Evolutionary conservation across 495 filamentous ascomycete genomes (phyloP), one percentile per base, ranked within the genome.

Genomic region (Aspergillus kassunensis): DNA sequence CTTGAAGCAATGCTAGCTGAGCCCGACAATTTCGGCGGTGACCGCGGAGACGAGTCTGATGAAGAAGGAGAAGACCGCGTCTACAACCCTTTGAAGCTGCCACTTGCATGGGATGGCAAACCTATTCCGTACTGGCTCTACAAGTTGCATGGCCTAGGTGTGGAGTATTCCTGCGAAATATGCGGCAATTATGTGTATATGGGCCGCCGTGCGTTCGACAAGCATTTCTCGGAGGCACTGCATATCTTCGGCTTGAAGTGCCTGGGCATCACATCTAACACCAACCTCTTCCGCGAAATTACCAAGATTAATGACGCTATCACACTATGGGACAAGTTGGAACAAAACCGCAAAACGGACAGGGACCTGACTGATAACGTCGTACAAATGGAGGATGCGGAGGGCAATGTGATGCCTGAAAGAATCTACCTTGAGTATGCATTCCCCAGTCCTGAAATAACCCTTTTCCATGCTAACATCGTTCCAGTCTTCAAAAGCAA

Each of bases 81-180:
- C 53, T 96, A 97, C 78, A 98, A 98, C 65, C 93, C 93, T 1
- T 79, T 97, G 53, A 98, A 98, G 60, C 76, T 98, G 7, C 93
- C 93, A 6, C 76, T 97, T 15, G 91, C 89, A 4, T 98, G 93
- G 93, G 93, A 98, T 59, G 92, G 95, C 30, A 97, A 97, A 64
- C 93, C 93, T 13, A 98, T 98, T 60, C 93, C 93, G 12, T 97
- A 91, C 75, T 98, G 93, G 93, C 82, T 98, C 2, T 98, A 97
- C 78, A 92, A 96, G 61, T 76, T 98, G 13, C 93, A 98, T 63
- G 93, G 93, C 11, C 77, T 98, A 8, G 93, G 93, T 8, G 90
- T 96, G 30, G 93, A 98, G 60, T 96, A 96, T 56, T 79, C 85
- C 3, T 98, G 93, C 72, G 92, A 97, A 62, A 88, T 98, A 35